Conservation (phyloP, 2,329 filamentous ascomycete genomes). For the Aplosporella prunicola region DNA sequence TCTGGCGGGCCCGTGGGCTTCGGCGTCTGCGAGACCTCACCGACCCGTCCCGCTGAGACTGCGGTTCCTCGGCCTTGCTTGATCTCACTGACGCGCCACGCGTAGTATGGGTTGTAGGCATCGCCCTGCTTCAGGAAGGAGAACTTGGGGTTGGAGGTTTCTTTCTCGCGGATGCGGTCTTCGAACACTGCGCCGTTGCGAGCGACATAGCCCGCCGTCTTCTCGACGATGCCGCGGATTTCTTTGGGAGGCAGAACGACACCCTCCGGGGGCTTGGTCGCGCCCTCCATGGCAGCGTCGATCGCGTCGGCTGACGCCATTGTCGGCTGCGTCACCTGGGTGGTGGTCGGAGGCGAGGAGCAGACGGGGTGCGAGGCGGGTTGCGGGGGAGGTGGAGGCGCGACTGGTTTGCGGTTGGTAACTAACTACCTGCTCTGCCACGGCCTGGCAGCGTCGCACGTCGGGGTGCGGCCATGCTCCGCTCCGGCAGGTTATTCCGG, state of each 20-base stretch:
- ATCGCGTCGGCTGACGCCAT: too few relatives aligned
- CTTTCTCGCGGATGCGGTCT: constrained; percentile 76
- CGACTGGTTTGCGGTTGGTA: too few relatives aligned
- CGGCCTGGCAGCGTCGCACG: too few relatives aligned
- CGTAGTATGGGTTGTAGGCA: constrained; percentile 78
- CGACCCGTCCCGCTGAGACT: constrained; percentile 64
- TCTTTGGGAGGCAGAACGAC: constrained; percentile 78
- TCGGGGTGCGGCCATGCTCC: too few relatives aligned
- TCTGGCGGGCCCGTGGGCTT: constrained; percentile 75
- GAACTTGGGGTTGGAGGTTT: constrained; percentile 79
- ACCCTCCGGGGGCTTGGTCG: constrained; percentile 69
- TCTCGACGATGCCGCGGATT: constrained; percentile 79
- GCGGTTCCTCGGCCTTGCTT: constrained; percentile 71
- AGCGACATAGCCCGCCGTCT: constrained; percentile 85
- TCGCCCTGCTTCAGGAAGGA: constrained; percentile 74
- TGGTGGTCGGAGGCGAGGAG: too few relatives aligned
- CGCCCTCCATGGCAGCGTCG: too few relatives aligned
- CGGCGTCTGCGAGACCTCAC: constrained; percentile 49
- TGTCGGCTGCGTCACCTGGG: too few relatives aligned
- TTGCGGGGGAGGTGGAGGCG: too few relatives aligned
- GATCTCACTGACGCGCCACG: constrained; percentile 84
- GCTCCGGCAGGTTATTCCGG: too few relatives aligned
- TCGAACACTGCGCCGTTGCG: constrained; percentile 60
- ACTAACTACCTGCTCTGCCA: too few relatives aligned
- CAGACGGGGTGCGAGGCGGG: too few relatives aligned